Evolutionary conservation across 495 filamentous ascomycete genomes (phyloP).

Genomic region (Penicillium ochrochloron): DNA sequence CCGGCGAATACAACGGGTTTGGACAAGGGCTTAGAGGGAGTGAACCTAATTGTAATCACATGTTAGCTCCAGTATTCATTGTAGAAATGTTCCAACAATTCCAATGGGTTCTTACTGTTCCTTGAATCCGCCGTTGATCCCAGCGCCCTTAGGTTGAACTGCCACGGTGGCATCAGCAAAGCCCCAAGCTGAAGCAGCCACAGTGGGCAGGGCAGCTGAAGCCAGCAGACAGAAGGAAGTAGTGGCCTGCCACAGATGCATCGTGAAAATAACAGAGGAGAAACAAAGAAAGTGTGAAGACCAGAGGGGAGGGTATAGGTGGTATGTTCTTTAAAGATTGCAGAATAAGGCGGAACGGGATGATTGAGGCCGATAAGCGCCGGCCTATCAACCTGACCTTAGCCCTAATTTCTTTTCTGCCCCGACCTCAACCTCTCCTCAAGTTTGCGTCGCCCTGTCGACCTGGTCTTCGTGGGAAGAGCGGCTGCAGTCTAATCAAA

Average conservation of each 20-base stretch:
- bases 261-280: constrained; percentile 28
- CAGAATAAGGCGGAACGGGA: constrained; percentile 38
- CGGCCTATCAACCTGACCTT: constrained; percentile 25
- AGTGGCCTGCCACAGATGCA: constrained; percentile 50
- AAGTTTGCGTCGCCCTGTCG: constrained; percentile 12
- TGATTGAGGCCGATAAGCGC: constrained; percentile 36
- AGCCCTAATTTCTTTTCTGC: constrained; percentile 44
- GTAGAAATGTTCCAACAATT: background rate
- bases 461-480: constrained; percentile 10
- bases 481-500: background rate
- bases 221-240: constrained; percentile 48
- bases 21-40: constrained; percentile 63
- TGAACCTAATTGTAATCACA: constrained; percentile 56
- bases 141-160: constrained; percentile 72
- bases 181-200: constrained; percentile 76
- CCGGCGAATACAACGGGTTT: constrained; percentile 66
- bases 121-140: constrained; percentile 66
- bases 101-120: constrained; percentile 61
- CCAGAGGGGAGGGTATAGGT: constrained; percentile 19
- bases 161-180: constrained; percentile 85
- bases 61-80: constrained; percentile 18
- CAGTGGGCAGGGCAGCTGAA: constrained; percentile 42
- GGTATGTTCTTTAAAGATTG: constrained; percentile 20
- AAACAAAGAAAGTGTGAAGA: constrained; percentile 16
- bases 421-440: constrained; percentile 25